Conservation (phyloP, 1,139 yeast species). For the Hemisphaericaspora subhashii region DNA sequence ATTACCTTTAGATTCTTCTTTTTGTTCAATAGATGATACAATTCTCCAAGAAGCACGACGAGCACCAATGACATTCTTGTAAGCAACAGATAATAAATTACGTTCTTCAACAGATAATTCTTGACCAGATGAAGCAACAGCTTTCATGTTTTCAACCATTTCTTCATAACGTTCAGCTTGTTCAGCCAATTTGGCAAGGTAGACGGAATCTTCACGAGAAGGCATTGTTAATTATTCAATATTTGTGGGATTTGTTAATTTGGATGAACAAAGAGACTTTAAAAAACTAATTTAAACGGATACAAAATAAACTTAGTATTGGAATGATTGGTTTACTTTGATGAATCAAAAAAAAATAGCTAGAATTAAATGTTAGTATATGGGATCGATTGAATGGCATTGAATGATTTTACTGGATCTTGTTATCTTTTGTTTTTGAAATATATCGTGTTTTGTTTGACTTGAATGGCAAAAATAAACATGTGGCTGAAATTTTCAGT, state of each 20-base stretch:
- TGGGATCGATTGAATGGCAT: too few relatives aligned
- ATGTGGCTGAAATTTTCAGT: too few relatives aligned
- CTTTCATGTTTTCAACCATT: conserved; percentile 98
- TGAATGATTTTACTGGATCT: too few relatives aligned
- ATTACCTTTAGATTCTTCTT: conserved; percentile 95
- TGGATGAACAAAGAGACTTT: neutral
- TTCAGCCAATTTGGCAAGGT: conserved; percentile 98
- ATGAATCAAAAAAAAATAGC: neutral
- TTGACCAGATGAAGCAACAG: conserved; percentile 94
- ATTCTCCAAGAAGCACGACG: conserved; percentile 99
- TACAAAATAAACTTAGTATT: conserved; percentile 2
- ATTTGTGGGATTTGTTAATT: too few relatives aligned
- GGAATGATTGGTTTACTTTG: neutral
- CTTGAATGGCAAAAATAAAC: too few relatives aligned
- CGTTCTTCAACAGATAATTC: conserved; percentile 97
- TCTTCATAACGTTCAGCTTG: conserved; percentile 99
- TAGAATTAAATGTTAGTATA: conserved; percentile 1
- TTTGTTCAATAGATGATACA: conserved; percentile 95
- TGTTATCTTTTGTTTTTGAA: too few relatives aligned
- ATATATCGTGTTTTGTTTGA: too few relatives aligned
- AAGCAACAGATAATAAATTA: conserved; percentile 93
- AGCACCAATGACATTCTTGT: conserved; percentile 98
- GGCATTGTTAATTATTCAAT: conserved; percentile 57
- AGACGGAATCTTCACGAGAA: conserved; percentile 97
- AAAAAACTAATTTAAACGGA: neutral